Evolutionary conservation across 2,329 filamentous ascomycete species (phyloP), one percentile per base, ranked within the genome.

Genomic region (Gyromitra esculenta): DNA sequence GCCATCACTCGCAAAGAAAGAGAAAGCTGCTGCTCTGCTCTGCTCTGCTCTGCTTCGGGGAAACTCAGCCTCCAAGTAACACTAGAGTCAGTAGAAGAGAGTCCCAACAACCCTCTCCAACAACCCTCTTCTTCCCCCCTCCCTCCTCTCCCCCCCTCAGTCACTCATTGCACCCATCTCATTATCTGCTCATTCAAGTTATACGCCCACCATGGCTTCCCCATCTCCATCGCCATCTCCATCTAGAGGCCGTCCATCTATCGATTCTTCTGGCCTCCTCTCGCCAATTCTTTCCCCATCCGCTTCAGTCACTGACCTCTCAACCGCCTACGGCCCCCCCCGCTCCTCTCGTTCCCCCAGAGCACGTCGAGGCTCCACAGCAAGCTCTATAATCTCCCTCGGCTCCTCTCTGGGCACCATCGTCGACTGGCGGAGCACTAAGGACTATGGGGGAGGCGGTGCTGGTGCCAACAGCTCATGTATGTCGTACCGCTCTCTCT

Each of bases 381-480:
- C 94, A 57, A 97, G 94, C 86, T 97, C 95, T 25, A 89, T 95
- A 80, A 90, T 91, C 82, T 97, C 94, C 41, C 71, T 79, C 15
- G 77, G 73, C 35, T 81, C 80, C 8, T 79, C 79, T 11, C 65
- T 79, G 13, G 78, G 79, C 52, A 79, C 79, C 6, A 72, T 77
- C 41, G 52, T 79, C 59, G 79, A 80, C 73, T 80, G 79, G 78
- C 73, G 78, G 62, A 56, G 65, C 37, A 62, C 76, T 7, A 79
- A 79, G 48, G 77, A 77, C 56, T 77, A 73, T 62, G 71, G 52
- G 25, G 73, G 66, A 52, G 60, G 60, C 39, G 72, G 63, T 69
- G 65, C 65, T 60, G 73, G 74, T 75, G 75, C 70, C 48, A 75
- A 70, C 59, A 70, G 75, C 75, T 74, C 75, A 68, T 77, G 75